Evolutionary conservation across 2,329 filamentous ascomycete species (phyloP).

Genomic region (Fusarium sp.): DNA sequence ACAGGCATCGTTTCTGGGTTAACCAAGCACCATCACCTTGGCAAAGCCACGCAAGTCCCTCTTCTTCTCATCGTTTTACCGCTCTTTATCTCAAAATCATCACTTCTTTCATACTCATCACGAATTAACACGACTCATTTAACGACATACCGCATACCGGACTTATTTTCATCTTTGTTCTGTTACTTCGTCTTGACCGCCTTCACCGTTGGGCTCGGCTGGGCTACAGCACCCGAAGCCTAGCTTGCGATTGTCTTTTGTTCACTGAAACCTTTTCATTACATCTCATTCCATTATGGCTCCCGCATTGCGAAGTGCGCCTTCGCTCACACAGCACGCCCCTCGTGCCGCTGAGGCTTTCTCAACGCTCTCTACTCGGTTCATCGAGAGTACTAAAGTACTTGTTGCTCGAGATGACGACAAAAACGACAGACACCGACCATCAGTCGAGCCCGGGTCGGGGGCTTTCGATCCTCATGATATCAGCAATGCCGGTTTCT

Average conservation of each 20-base stretch:
- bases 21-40: slow-evolving; percentile 41
- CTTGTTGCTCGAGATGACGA: slow-evolving; percentile 55
- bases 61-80: slow-evolving; percentile 8
- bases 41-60: slow-evolving; percentile 26
- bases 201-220: slow-evolving; percentile 41
- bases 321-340: slow-evolving; percentile 40
- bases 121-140: neutral
- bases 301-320: slow-evolving; percentile 52
- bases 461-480: slow-evolving; percentile 66
- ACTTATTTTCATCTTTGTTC: slow-evolving; percentile 1
- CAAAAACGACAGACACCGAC: slow-evolving; percentile 40
- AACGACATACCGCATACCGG: neutral
- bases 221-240: slow-evolving; percentile 47
- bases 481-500: slow-evolving; percentile 77
- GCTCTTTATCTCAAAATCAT: slow-evolving; percentile 3
- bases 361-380: slow-evolving; percentile 54
- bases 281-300: slow-evolving; percentile 52
- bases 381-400: slow-evolving; percentile 57
- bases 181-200: neutral
- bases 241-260: slow-evolving; percentile 26
- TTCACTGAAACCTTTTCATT: slow-evolving; percentile 40
- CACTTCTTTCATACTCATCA: slow-evolving; percentile 2
- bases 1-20: slow-evolving; percentile 47
- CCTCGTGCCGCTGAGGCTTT: slow-evolving; percentile 42
- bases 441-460: slow-evolving; percentile 54